These are phyloP conservation scores for Aspergillus fructus DNA, from an alignment of 2,329 filamentous ascomycete genomes.

Conservation along the genomic window DNA sequence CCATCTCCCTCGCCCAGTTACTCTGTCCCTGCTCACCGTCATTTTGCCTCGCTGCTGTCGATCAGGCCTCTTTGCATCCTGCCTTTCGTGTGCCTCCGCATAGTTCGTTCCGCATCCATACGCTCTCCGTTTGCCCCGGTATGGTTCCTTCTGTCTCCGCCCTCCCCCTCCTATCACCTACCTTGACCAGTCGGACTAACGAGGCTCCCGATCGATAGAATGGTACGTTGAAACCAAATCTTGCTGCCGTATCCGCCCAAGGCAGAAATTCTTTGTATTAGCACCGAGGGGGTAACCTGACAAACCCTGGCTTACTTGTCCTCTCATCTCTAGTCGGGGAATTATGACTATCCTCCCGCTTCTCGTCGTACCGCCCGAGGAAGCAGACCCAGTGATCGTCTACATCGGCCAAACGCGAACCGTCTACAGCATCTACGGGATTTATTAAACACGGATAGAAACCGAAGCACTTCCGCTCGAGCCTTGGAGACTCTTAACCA, in stretches of 20 bases:
- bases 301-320: constrained; percentile 15
- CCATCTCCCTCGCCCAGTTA: neutral
- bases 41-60: neutral
- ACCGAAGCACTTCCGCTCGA: constrained; percentile 28
- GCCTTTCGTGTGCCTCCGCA: neutral
- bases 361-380: constrained; percentile 31
- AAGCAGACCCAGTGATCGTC: constrained; percentile 24
- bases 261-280: neutral
- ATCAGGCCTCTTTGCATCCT: neutral
- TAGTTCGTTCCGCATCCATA: neutral
- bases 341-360: constrained; percentile 44
- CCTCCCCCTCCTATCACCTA: constrained; percentile 8
- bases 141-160: constrained; percentile 9
- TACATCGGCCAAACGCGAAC: constrained; percentile 22
- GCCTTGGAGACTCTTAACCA: constrained; percentile 41
- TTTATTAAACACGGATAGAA: constrained; percentile 38
- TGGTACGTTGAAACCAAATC: constrained; percentile 17
- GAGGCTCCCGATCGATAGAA: constrained; percentile 10
- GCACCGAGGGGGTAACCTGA: neutral
- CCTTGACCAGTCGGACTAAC: constrained; percentile 9
- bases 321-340: constrained; percentile 37
- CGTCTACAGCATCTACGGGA: constrained; percentile 40
- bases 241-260: neutral
- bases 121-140: constrained; percentile 8
- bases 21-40: neutral